These are phyloP conservation scores for Hippophae rhamnoides DNA, from an alignment of 306 rosid species.

Conservation along the genomic window DNA sequence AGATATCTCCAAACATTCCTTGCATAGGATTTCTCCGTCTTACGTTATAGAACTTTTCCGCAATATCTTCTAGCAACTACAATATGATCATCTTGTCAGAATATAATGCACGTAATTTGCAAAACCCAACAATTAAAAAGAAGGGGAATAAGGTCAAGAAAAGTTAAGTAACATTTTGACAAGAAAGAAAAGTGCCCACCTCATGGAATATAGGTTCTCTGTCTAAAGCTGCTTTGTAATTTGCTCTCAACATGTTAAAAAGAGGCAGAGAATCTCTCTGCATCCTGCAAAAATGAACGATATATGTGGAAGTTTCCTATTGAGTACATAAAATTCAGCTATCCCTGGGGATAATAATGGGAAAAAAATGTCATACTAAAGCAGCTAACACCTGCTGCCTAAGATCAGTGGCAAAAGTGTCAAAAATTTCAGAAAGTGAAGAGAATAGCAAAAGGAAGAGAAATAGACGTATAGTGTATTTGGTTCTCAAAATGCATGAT, in stretches of 20 bases:
- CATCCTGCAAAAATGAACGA: constrained; percentile 44
- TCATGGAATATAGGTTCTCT: constrained; percentile 78
- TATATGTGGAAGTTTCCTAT: not conserved
- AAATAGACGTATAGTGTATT: no score
- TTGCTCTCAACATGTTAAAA: constrained; percentile 63
- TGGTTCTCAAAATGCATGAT: no score
- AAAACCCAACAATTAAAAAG: constrained; percentile 1
- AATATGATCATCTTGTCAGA: constrained; percentile 34
- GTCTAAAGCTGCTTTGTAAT: constrained; percentile 56
- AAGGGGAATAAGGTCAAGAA: not conserved
- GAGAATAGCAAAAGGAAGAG: no score
- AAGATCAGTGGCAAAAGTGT: no score
- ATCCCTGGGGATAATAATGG: no score
- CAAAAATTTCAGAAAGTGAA: no score
- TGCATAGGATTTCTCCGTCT: constrained; percentile 69
- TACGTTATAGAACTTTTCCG: constrained; percentile 76
- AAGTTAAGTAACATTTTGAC: not conserved
- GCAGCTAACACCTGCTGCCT: no score
- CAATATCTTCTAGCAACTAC: constrained; percentile 83
- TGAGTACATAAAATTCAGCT: no score
- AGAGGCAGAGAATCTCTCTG: constrained; percentile 89
- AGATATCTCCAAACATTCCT: constrained; percentile 94
- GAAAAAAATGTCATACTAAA: no score
- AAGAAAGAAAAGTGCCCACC: constrained; percentile 27
- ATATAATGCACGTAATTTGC: not conserved